Evolutionary conservation across 1,284 basidiomycete genomes (phyloP).

Genomic region (Anthracocystis setariae): DNA sequence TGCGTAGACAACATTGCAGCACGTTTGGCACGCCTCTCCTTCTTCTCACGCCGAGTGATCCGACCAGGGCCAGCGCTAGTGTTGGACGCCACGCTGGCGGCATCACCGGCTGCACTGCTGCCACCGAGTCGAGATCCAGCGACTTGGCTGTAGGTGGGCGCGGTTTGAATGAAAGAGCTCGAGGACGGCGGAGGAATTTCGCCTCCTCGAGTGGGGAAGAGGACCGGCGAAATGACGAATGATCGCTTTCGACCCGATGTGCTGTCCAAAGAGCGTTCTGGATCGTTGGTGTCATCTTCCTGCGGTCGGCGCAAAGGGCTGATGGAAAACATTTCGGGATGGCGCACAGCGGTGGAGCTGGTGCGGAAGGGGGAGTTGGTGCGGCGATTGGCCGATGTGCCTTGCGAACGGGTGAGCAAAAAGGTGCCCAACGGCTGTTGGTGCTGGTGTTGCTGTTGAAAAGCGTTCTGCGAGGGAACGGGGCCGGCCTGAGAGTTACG

Average conservation of each 20-base stretch:
- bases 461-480: slow-evolving; percentile 26
- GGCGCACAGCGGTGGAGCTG: slow-evolving; percentile 34
- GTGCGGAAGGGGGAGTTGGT: slow-evolving; percentile 59
- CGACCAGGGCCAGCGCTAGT: slow-evolving; percentile 48
- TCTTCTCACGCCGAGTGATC: slow-evolving; percentile 59
- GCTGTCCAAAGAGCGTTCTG: slow-evolving; percentile 20
- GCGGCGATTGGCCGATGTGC: slow-evolving; percentile 25
- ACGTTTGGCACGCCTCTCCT: slow-evolving; percentile 50
- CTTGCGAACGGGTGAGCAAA: slow-evolving; percentile 53
- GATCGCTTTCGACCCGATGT: slow-evolving; percentile 33
- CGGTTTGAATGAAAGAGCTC: slow-evolving; percentile 5
- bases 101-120: slow-evolving; percentile 23
- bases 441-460: slow-evolving; percentile 34
- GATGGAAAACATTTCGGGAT: slow-evolving; percentile 47
- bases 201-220: slow-evolving; percentile 53
- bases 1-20: slow-evolving; percentile 37
- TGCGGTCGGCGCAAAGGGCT: slow-evolving; percentile 36
- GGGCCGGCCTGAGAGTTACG: slow-evolving; percentile 55
- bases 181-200: slow-evolving; percentile 46
- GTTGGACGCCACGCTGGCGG: slow-evolving; percentile 36
- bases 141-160: slow-evolving; percentile 37
- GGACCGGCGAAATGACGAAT: slow-evolving; percentile 57
- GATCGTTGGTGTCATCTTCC: slow-evolving; percentile 22
- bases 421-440: slow-evolving; percentile 52
- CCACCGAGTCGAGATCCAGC: slow-evolving; percentile 29